Evolutionary conservation across 2,329 filamentous ascomycete species (phyloP), one percentile per base, ranked within the genome.

Genomic region (Chrysoporthe puriensis): DNA sequence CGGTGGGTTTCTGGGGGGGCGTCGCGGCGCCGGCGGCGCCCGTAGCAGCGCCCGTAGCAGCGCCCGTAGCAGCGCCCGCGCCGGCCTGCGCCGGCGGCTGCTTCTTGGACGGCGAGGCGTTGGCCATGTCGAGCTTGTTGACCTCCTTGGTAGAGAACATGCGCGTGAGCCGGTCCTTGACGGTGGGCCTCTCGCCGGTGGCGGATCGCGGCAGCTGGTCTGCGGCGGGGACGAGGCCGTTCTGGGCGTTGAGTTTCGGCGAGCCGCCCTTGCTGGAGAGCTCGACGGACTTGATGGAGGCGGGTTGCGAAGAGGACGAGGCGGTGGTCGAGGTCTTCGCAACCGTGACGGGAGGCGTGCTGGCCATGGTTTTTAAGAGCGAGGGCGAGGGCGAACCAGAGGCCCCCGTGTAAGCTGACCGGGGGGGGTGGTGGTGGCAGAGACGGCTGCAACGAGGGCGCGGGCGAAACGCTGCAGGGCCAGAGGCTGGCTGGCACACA

Each of bases 121-220:
- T 52, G 36, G 56, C 50, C 48, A 56, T 52, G 40, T 68, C 67
- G 46, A 78, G 75, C 66, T 77, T 79, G 52, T 76, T 73, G 26
- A 80, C 75, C 64, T 88, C 87, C 75, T 86, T 88, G 71, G 81
- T 84, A 64, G 84, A 88, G 78, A 90, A 90, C 84, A 90, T 90
- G 80, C 88, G 85, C 52, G 87, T 86, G 66, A 90, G 76, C 59
- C 87, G 85, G 74, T 88, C 87, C 76, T 89, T 90, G 78, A 90
- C 87, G 16, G 86, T 88, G 2, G 84, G 76, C 76, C 86, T 88
- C 73, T 89, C 86, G 40, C 36, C 50, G 50, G 50, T 16, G 66
- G 79, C 73, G 65, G 77, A 78, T 71, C 77, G 83, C 66, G 77
- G 74, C 64, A 76, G 71, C 65, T 73, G 73, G 44, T 82, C 80